A percentile compares a stretch with the other conserved stretches of the same genome.
These are phyloP conservation scores for Populus deltoides DNA, from an alignment of 345 rosid species.

Conservation along the genomic window DNA sequence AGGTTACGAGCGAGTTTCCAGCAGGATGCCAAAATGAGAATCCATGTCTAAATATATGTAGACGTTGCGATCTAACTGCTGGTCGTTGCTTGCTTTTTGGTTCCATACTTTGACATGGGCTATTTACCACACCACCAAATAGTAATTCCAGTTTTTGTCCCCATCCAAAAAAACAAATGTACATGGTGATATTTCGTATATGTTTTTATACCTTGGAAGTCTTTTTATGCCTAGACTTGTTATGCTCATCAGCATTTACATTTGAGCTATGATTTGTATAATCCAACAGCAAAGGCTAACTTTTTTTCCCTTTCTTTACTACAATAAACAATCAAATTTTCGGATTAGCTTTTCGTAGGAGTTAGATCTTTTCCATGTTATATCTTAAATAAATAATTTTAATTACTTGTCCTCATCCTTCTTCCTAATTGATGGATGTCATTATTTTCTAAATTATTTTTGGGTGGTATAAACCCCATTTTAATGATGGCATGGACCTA, in stretches of 20 bases:
- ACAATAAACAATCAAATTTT: too few relatives aligned
- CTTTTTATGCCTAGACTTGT: not conserved
- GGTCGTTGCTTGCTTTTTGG: slow-evolving; percentile 3
- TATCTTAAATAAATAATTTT: too few relatives aligned
- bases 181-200: not conserved
- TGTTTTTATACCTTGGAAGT: not conserved
- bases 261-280: not conserved
- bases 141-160: not conserved
- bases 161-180: not conserved
- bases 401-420: not conserved
- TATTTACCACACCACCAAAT: not conserved
- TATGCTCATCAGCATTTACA: not conserved
- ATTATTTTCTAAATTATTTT: too few relatives aligned
- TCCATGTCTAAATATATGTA: not conserved
- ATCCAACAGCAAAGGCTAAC: not conserved
- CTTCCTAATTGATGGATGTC: not conserved
- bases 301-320: too few relatives aligned
- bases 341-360: too few relatives aligned
- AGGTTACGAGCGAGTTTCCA: not conserved
- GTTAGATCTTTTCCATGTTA: too few relatives aligned
- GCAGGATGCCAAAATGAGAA: not conserved
- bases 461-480: too few relatives aligned
- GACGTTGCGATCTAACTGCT: slow-evolving; percentile 10
- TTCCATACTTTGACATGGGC: not conserved
- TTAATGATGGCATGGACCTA: too few relatives aligned